Percentiles rank a stretch among this genome's conserved stretches.
Evolutionary conservation across 495 filamentous ascomycete genomes (phyloP).

Genomic region (Pseudoneurospora amorphoporcata): DNA sequence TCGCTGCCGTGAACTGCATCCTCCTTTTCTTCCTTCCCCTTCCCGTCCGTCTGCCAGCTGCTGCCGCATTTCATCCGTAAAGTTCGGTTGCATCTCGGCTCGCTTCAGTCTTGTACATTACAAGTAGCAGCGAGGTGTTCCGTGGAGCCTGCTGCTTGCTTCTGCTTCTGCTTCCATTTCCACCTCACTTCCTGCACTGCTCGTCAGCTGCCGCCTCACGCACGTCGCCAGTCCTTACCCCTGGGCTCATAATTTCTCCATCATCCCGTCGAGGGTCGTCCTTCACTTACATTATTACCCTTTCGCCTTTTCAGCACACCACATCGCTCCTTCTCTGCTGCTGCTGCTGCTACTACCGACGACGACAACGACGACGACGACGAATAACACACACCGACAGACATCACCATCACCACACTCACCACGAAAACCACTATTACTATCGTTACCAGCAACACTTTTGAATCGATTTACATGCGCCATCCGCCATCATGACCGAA

Average conservation of each 20-base stretch:
- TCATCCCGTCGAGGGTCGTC: background rate
- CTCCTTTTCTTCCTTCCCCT: background rate
- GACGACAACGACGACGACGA: background rate
- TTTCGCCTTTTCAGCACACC: background rate
- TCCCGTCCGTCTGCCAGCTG: background rate
- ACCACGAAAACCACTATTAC: background rate
- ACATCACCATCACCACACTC: background rate
- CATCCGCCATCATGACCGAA: slow-evolving; percentile 16
- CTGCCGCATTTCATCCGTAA: background rate
- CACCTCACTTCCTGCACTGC: background rate
- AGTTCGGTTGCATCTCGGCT: background rate
- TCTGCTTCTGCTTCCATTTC: background rate
- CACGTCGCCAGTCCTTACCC: background rate
- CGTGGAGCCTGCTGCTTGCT: background rate
- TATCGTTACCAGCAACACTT: background rate
- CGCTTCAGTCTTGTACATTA: too few relatives aligned
- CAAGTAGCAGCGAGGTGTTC: background rate
- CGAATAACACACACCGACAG: background rate
- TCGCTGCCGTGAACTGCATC: background rate
- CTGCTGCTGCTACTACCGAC: background rate
- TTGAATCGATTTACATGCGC: slow-evolving; percentile 1
- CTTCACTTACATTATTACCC: background rate
- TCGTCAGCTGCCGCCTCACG: background rate
- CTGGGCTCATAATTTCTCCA: background rate
- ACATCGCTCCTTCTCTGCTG: background rate